Conservation (phyloP, 805 yeast genomes). For the Clavispora asparagi region DNA sequence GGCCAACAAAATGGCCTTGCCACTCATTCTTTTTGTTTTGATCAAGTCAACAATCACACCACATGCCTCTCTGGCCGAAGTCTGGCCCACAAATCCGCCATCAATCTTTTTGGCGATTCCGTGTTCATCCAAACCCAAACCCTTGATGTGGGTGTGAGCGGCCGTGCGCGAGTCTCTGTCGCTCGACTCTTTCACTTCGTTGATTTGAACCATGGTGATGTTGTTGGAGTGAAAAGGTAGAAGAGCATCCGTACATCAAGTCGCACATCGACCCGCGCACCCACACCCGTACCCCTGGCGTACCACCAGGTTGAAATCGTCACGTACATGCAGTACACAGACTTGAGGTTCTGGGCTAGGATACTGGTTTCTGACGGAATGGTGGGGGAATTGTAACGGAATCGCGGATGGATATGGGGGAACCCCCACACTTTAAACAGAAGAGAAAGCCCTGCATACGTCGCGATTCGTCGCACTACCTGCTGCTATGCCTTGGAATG, state of each 20-base stretch:
- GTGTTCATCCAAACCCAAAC: slow-evolving; percentile 87
- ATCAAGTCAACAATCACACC: slow-evolving; percentile 93
- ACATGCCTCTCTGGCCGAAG: slow-evolving; percentile 80
- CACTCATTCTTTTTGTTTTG: slow-evolving; percentile 88
- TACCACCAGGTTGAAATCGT: too few species aligned
- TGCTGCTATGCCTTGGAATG: too few species aligned
- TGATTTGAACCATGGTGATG: slow-evolving; percentile 62
- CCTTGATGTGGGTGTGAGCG: slow-evolving; percentile 95
- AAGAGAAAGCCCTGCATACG: too few species aligned
- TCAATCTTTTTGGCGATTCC: slow-evolving; percentile 80
- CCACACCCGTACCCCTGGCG: slow-evolving; percentile 2
- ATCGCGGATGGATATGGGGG: too few species aligned
- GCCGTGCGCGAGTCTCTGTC: slow-evolving; percentile 71
- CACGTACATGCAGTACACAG: too few species aligned
- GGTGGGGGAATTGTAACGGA: too few species aligned
- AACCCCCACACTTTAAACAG: too few species aligned
- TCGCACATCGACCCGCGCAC: too few species aligned
- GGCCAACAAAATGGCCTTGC: slow-evolving; percentile 91
- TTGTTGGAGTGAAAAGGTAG: background rate
- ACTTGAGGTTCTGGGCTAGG: too few species aligned
- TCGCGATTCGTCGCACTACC: too few species aligned
- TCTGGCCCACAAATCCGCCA: slow-evolving; percentile 84
- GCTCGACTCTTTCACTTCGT: slow-evolving; percentile 60
- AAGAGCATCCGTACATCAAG: background rate
- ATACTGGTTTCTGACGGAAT: too few species aligned